Conservation (phyloP, 495 filamentous ascomycete species). For the Amniculicola lignicola region DNA sequence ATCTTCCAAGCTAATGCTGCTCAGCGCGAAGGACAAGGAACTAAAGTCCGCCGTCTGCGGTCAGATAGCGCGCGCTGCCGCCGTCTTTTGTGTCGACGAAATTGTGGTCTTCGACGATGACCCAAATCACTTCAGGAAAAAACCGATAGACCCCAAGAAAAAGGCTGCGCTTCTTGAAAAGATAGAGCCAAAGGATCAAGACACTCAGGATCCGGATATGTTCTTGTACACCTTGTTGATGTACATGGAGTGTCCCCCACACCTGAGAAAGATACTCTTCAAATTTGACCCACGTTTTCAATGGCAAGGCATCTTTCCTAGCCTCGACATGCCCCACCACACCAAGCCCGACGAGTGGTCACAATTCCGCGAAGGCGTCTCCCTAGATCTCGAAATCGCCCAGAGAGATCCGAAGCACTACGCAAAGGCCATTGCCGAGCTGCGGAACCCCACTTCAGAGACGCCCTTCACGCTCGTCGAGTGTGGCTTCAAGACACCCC, state of each 20-base stretch:
- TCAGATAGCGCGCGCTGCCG: slow-evolving; percentile 66
- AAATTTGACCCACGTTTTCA: slow-evolving; percentile 67
- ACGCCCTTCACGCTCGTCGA: slow-evolving; percentile 53
- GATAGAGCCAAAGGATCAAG: slow-evolving; percentile 56
- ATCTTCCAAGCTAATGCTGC: not conserved
- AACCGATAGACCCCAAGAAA: not conserved
- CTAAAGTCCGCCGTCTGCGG: slow-evolving; percentile 63
- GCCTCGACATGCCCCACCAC: slow-evolving; percentile 75
- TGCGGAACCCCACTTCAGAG: not conserved
- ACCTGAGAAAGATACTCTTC: slow-evolving; percentile 66
- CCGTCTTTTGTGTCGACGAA: slow-evolving; percentile 77
- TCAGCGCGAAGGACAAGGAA: slow-evolving; percentile 39
- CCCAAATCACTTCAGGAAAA: slow-evolving; percentile 17
- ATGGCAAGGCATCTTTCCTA: slow-evolving; percentile 62
- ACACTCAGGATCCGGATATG: slow-evolving; percentile 61
- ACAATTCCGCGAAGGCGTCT: slow-evolving; percentile 69
- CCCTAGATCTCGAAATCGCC: too few relatives aligned
- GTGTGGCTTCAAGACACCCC: slow-evolving; percentile 51
- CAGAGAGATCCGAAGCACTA: not conserved
- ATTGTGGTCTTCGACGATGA: slow-evolving; percentile 70
- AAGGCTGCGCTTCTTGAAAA: slow-evolving; percentile 35
- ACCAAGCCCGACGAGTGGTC: slow-evolving; percentile 63
- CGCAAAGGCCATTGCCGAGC: not conserved
- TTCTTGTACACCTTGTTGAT: slow-evolving; percentile 69
- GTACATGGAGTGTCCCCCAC: slow-evolving; percentile 73